Conservation (phyloP, 2,329 filamentous ascomycete genomes). For the Endocalyx cinctus region DNA sequence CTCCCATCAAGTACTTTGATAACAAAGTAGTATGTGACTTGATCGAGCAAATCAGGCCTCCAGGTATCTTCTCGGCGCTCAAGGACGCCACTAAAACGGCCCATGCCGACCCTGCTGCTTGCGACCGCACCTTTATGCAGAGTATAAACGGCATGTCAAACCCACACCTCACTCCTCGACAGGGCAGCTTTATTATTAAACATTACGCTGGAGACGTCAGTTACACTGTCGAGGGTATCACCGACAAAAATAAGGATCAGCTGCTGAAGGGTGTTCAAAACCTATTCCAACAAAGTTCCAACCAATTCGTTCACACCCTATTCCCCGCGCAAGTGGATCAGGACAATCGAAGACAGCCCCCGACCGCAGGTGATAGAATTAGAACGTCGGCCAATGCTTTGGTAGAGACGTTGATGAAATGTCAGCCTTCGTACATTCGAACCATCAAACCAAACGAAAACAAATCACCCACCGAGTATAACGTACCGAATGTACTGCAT, state of each 20-base stretch:
- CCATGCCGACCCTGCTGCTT: slow-evolving; percentile 89
- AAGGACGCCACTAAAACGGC: slow-evolving; percentile 99
- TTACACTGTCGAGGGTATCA: slow-evolving; percentile 94
- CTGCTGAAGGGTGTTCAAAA: slow-evolving; percentile 90
- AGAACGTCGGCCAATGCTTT: slow-evolving; percentile 91
- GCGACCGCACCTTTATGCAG: slow-evolving; percentile 93
- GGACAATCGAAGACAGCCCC: slow-evolving; percentile 90
- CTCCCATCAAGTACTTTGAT: slow-evolving; percentile 98
- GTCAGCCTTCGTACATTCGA: slow-evolving; percentile 93
- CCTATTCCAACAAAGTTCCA: slow-evolving; percentile 77
- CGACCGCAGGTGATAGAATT: slow-evolving; percentile 94
- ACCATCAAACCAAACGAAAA: slow-evolving; percentile 99
- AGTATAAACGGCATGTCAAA: slow-evolving; percentile 87
- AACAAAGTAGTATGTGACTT: slow-evolving; percentile 98
- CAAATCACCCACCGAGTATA: slow-evolving; percentile 92
- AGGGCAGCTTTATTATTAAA: slow-evolving; percentile 97
- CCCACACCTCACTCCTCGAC: slow-evolving; percentile 82
- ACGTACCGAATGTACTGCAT: slow-evolving; percentile 85
- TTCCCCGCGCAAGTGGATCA: slow-evolving; percentile 94
- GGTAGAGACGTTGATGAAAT: slow-evolving; percentile 94
- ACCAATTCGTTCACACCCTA: slow-evolving; percentile 78
- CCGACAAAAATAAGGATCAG: slow-evolving; percentile 99
- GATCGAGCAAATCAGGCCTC: slow-evolving; percentile 86
- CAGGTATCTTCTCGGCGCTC: slow-evolving; percentile 89
- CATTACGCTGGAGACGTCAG: slow-evolving; percentile 97